Base-by-base conservation (phyloP, 2,329 filamentous ascomycete genomes). In the Aspergillus costaricaensis region DNA sequence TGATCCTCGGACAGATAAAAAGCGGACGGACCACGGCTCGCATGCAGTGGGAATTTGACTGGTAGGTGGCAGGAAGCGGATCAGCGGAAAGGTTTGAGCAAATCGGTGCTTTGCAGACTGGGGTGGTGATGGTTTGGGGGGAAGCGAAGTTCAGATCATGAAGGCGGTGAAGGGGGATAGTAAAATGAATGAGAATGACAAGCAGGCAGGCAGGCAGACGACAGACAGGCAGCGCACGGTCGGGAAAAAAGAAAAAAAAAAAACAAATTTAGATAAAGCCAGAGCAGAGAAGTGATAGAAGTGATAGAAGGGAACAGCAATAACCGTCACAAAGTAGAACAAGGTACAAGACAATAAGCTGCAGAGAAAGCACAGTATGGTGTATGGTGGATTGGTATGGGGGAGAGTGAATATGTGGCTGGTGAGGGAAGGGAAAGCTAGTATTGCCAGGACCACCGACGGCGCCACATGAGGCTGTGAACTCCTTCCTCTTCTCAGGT, bases 1-100 rank as follows among this genome's bases (percentile, higher is more conserved):
- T 61, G 62, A 65, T 62, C 58, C 61, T 61, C 60, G 57, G 62
- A 62, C 56, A 63, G 59, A 54, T 64, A 65, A 68, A 69, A 65
- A 63, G 63, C 55, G 58, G 62, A 63, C 59, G 59, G 58, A 57
- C 61, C 63, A 66, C 60, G 61, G 62, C 67, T 68, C 66, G 69
- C 69, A 72, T 72, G 70, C 70, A 72, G 70, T 65, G 65, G 63
- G 67, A 62, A 60, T 65, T 68, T 65, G 66, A 65, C 66, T 67
- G 68, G 65, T 65, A 71, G 70, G 69, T 66, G 70, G 67, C 62
- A 65, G 68, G 54, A 67, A 62, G 66, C 68, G 66, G 70, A 74
- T 70, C 70, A 63, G 66, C 68, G 65, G 65, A 64, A 66, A 65
- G 58, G 60, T 67, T 65, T 61, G 69, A 70, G 63, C 65, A 67